Conservation (phyloP, 345 rosid species). For the Mallotus nudiflorus region DNA sequence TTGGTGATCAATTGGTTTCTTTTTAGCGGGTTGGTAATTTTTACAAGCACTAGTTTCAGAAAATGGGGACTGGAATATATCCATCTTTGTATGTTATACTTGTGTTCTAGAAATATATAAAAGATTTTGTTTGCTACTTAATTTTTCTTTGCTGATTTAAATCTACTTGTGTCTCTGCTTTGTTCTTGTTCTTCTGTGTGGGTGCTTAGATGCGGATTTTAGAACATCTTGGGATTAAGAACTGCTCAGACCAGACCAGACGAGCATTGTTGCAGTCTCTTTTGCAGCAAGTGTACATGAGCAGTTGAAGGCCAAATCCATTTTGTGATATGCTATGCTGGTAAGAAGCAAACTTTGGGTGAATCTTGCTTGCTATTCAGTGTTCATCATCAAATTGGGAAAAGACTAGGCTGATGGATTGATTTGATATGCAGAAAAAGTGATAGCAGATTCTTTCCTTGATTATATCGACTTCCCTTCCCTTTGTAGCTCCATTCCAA, state of each 20-base stretch:
- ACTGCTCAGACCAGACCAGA: no score
- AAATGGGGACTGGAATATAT: conserved; percentile 20
- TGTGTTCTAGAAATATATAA: conserved; percentile 27
- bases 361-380: no score
- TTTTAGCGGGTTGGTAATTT: conserved; percentile 15
- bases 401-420: neutral
- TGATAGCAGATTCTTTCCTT: neutral
- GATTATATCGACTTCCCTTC: neutral
- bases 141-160: neutral
- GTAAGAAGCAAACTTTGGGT: no score
- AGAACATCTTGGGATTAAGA: neutral
- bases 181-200: neutral
- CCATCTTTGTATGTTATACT: conserved; percentile 42
- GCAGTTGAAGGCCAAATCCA: no score
- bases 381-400: no score
- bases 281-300: no score
- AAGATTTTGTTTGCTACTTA: conserved; percentile 24
- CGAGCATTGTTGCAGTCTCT: no score
- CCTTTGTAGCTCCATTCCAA: no score
- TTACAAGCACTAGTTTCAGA: conserved; percentile 44
- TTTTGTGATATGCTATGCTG: neutral
- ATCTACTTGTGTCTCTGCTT: neutral
- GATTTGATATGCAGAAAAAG: neutral
- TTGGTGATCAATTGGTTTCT: conserved; percentile 15
- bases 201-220: neutral